Percentiles rank a stretch among this genome's conserved stretches.
Conservation (phyloP, 305 asterid species). For the Fraxinus greggii region DNA sequence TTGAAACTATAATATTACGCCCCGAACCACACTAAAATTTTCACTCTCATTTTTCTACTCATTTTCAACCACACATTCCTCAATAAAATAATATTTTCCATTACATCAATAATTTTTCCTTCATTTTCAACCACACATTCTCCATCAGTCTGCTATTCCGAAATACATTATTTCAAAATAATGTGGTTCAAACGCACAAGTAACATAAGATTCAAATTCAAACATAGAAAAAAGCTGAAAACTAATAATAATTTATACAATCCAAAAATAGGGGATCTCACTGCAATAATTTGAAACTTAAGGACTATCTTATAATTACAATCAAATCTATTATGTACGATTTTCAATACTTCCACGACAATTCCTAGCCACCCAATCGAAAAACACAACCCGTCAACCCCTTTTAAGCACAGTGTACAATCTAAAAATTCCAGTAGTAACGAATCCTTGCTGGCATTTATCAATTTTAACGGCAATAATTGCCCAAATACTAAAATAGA, state of each 20-base stretch:
- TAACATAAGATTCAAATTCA: neutral
- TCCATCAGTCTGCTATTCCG: no score
- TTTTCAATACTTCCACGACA: conserved; percentile 21
- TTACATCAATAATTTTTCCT: no score
- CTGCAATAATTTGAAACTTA: neutral
- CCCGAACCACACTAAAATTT: no score
- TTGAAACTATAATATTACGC: neutral
- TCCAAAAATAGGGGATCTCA: neutral
- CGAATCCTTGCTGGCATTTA: conserved; percentile 27
- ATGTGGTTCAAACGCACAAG: no score
- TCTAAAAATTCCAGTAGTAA: neutral
- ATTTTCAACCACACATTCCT: no score
- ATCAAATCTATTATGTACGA: conserved; percentile 3
- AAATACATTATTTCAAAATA: no score
- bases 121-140: no score
- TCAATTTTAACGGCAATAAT: conserved; percentile 44
- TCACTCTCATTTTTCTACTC: no score
- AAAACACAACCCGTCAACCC: neutral
- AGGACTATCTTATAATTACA: neutral
- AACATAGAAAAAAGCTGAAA: neutral
- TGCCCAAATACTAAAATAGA: conserved; percentile 15
- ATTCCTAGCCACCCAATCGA: conserved; percentile 21
- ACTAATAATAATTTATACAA: neutral
- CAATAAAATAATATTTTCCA: no score
- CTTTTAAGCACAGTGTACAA: conserved; percentile 2